phyloP scores from a whole-genome alignment of 306 rosid species.

The Arachis stenosperma region DNA sequence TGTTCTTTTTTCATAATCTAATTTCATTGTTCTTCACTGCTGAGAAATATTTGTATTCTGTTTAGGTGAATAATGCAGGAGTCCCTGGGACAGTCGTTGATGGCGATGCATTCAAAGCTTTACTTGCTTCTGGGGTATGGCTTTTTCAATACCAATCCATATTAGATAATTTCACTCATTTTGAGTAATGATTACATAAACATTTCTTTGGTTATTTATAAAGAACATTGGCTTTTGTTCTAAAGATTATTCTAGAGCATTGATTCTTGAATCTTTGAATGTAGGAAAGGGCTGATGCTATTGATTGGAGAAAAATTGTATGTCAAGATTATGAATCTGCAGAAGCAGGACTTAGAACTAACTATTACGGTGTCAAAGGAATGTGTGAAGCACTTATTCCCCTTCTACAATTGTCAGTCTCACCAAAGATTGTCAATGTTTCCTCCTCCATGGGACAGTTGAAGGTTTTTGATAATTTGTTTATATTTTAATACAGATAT shows the following conservation, averaged over 20 bases:
- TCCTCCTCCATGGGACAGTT: slow-evolving; percentile 33
- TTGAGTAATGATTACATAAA: neutral
- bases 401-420: slow-evolving; percentile 52
- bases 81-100: slow-evolving; percentile 10
- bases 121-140: slow-evolving; percentile 3
- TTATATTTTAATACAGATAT: neutral
- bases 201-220: neutral
- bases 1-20: neutral
- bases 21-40: neutral
- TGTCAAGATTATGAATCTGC: slow-evolving; percentile 35
- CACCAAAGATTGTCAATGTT: slow-evolving; percentile 61
- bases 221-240: slow-evolving; percentile 21
- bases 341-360: slow-evolving; percentile 45
- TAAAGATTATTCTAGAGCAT: neutral
- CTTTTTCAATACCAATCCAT: neutral
- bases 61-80: slow-evolving; percentile 50
- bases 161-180: neutral
- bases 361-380: slow-evolving; percentile 56
- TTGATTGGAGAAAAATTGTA: slow-evolving; percentile 3
- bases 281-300: neutral
- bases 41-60: neutral
- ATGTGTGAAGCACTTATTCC: slow-evolving; percentile 50
- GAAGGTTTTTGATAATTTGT: slow-evolving; percentile 36
- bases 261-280: slow-evolving; percentile 8
- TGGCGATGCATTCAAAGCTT: slow-evolving; percentile 20